These are phyloP conservation scores for Rhodamnia argentea DNA, from an alignment of 345 rosid genomes.

Conservation along the genomic window DNA sequence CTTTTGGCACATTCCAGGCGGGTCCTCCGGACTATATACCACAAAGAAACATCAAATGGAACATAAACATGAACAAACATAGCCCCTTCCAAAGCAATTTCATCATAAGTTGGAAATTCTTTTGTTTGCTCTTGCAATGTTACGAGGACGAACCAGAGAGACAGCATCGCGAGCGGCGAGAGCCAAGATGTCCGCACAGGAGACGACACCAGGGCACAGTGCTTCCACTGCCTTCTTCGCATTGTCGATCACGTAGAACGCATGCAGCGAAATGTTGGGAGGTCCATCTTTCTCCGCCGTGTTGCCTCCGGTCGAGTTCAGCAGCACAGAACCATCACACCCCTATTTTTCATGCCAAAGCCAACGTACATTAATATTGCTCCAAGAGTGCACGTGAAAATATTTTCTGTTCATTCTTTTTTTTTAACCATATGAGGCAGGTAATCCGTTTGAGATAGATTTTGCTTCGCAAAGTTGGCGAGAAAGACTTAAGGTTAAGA, in stretches of 20 bases:
- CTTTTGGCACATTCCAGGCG: constrained; percentile 76
- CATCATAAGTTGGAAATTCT: not conserved
- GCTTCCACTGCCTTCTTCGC: constrained; percentile 76
- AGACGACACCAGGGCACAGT: constrained; percentile 69
- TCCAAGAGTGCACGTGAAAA: not conserved
- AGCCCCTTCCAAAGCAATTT: not conserved
- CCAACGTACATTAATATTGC: not conserved
- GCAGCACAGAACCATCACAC: constrained; percentile 76
- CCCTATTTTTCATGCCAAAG: constrained; percentile 28
- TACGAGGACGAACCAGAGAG: constrained; percentile 33
- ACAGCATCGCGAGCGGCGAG: constrained; percentile 84
- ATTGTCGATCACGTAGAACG: constrained; percentile 69
- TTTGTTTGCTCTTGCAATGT: not conserved
- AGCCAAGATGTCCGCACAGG: constrained; percentile 88
- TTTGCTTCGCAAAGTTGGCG: not conserved
- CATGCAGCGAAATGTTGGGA: constrained; percentile 80
- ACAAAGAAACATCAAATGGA: not conserved
- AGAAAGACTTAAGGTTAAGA: not conserved
- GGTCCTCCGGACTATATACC: constrained; percentile 79
- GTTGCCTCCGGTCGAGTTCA: constrained; percentile 56
- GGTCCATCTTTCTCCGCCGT: constrained; percentile 90
- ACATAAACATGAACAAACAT: not conserved
- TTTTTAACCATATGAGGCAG: not conserved
- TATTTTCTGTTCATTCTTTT: too few relatives aligned
- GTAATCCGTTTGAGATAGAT: not conserved